A percentile compares a stretch with the other conserved stretches of the same genome.
Evolutionary conservation across 2,329 filamentous ascomycete genomes (phyloP).

Genomic region (Ceratocystis ficicola): DNA sequence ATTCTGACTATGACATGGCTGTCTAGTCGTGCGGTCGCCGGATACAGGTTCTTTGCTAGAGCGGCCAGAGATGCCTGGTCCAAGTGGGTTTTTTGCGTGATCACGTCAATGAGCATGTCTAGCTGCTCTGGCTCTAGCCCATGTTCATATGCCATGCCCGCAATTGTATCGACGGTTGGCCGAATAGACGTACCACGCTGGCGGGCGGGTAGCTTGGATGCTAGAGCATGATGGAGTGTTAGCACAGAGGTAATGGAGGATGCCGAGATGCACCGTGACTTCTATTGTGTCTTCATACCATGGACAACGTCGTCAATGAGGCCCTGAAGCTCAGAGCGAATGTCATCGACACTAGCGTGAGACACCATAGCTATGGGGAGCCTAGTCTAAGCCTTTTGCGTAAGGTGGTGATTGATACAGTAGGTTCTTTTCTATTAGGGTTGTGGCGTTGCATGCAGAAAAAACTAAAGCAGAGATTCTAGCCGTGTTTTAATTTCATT

Average conservation of each 20-base stretch:
- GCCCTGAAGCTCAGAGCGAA: slow-evolving; percentile 28
- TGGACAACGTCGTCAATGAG: slow-evolving; percentile 32
- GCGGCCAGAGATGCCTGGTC: slow-evolving; percentile 62
- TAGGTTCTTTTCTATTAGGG: background rate
- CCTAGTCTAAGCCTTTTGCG: background rate
- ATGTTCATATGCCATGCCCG: slow-evolving; percentile 51
- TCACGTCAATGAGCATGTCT: slow-evolving; percentile 50
- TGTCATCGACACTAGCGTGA: slow-evolving; percentile 25
- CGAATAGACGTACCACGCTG: slow-evolving; percentile 52
- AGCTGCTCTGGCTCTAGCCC: slow-evolving; percentile 54
- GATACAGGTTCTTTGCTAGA: slow-evolving; percentile 64
- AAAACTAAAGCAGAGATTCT: background rate
- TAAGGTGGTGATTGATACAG: background rate
- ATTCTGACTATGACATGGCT: slow-evolving; percentile 50
- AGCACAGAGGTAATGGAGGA: slow-evolving; percentile 7
- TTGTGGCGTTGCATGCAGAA: background rate
- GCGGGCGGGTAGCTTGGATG: slow-evolving; percentile 51
- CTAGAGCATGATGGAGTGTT: slow-evolving; percentile 30
- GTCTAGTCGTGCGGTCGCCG: slow-evolving; percentile 31
- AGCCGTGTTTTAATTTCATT: background rate
- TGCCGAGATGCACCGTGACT: background rate
- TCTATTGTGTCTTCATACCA: slow-evolving; percentile 15
- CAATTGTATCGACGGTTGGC: slow-evolving; percentile 50
- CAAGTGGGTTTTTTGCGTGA: slow-evolving; percentile 54
- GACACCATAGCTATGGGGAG: slow-evolving; percentile 21